Evolutionary conservation across 352 stramenopile species (phyloP), one percentile per base, ranked within the genome.

Genomic region (Pythium sukuiense): DNA sequence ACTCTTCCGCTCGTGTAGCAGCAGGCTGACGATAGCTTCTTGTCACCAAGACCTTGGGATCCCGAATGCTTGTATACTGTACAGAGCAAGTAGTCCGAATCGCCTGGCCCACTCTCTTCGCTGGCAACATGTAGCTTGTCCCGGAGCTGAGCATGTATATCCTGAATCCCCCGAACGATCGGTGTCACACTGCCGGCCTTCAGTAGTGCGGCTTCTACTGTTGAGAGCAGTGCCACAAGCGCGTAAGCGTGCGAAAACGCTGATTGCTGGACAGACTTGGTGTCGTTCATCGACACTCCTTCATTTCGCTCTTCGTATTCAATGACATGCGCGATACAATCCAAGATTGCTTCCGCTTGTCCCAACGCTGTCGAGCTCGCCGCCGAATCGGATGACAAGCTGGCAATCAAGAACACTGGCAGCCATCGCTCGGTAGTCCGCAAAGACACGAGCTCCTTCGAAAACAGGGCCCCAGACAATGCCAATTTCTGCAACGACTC

Each of bases 361-460:
- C 13, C 3, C 24, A 63, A 50, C 12, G 20, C n/a, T 1, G 13
- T 50, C 8, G n/a, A 45, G 27, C 45, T 55, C 1, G 18, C 29
- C 8, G 37, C 27, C 9, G 45, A 52, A 5, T 59, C 55, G 9
- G 46, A 33, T 9, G n/a, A 3, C 18, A 69, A 24, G 0, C 43
- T 56, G 2, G 43, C 39, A 4, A 54, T 29, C 1, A 72, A 18
- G 6, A 67, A 50, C 6, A 55, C 16, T 6, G 59, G 12, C 5
- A 72, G 46, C 59, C 66, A 72, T 1, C 14, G 30, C 32, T 68
- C 59, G 5, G 45, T 41, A 2, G 48, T 60, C 26, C 18, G 3
- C 2, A 67, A 26, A 12, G 66, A 63, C 18, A 68, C 55, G 2
- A 72, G 32, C 6, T 65, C 55, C 29, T 24, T 20, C 13, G 66